Evolutionary conservation across 1,284 basidiomycete species (phyloP), one percentile per base, ranked within the genome.

Genomic region (Vanrija pseudolonga): DNA sequence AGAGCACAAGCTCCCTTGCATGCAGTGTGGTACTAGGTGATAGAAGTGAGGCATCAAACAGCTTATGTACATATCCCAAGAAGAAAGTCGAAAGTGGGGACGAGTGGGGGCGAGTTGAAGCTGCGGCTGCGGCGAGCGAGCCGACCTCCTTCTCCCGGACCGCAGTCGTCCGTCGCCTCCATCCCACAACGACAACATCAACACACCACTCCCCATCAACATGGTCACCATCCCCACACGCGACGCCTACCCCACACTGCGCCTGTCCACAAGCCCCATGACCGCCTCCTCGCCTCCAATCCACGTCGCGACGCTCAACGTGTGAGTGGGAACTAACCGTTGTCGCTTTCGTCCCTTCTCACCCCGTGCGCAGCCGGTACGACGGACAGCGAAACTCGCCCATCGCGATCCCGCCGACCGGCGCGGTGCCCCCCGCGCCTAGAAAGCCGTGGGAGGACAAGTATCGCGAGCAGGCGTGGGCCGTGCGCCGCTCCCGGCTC

Each of bases 281-380:
- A 38, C 44, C 36, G 15, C 53, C 18, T 28, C 43, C 17, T 11
- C 45, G 3, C 8, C 40, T 1, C 37, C 49, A 26, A 63, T 68
- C 52, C 57, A 60, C 49, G 60, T 74, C 15, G 70, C 67, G 23
- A 71, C 71, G 2, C 57, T 70, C 9, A 75, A 75, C 58, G 65
- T 73, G 73, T 74, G 45, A 60, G 71, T 60, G 11, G 12, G 8
- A 40, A 40, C n/a, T 40, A n/a, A n/a, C n/a, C 26, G 7, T 26
- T 26, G 3, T 26, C 26, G 26, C n/a, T n/a, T n/a, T n/a, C 26
- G 26, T 11, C 26, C 26, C 7, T 26, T 20, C 39, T 40, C 7
- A 40, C n/a, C 17, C 23, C 12, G 20, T 4, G n/a, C 12, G 7
- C 51, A 72, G 69, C 2, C 63, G 65, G n/a, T 71, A 56, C 54